Percentiles rank a stretch among this genome's conserved stretches.
Evolutionary conservation across 345 rosid species (phyloP).

Genomic region (Isatis tinctoria): DNA sequence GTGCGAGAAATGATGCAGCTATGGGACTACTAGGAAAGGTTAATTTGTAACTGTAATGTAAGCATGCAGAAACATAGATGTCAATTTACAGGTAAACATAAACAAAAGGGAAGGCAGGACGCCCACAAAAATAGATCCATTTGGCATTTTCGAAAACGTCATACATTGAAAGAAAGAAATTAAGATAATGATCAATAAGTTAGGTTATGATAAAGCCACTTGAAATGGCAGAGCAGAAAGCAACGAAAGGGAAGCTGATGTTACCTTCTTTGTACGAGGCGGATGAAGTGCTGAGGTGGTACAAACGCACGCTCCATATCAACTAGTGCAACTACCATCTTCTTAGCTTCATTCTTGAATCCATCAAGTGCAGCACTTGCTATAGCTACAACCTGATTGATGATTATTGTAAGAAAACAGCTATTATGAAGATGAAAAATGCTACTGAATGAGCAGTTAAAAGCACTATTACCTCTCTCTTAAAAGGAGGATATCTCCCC

Average conservation of each 20-base stretch:
- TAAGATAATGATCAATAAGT: neutral
- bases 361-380: constrained; percentile 90
- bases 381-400: constrained; percentile 60
- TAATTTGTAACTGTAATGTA: neutral
- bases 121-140: neutral
- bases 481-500: constrained; percentile 84
- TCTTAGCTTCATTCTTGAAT: constrained; percentile 86
- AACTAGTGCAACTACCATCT: constrained; percentile 94
- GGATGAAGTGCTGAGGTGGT: constrained; percentile 98
- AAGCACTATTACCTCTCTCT: constrained; percentile 64
- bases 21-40: neutral
- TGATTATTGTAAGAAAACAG: neutral
- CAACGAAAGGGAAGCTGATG: neutral
- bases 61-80: neutral
- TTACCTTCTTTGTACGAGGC: constrained; percentile 75
- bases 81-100: neutral
- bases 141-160: neutral
- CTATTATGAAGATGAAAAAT: neutral
- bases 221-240: neutral
- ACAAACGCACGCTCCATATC: constrained; percentile 99
- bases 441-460: neutral
- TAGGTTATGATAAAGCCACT: neutral
- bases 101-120: neutral
- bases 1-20: neutral
- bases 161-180: neutral